These are phyloP conservation scores for Eimeria falciformis DNA, from an alignment of 169 alveolate genomes.

Conservation along the genomic window DNA sequence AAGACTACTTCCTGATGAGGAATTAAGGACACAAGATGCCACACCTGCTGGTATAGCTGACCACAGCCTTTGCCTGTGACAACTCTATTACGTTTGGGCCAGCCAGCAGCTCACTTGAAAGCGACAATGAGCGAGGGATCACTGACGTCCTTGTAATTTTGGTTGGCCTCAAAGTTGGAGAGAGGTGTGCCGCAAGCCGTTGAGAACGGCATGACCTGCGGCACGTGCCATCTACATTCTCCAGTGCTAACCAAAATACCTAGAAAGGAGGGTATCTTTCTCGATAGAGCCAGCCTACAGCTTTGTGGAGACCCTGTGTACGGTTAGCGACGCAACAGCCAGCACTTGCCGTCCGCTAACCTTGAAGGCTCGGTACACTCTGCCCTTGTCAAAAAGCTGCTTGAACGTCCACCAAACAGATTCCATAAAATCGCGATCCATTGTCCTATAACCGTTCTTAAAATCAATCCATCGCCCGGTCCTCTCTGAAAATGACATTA, in stretches of 20 bases:
- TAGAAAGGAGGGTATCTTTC: neutral
- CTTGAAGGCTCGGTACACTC: slow-evolving; percentile 66
- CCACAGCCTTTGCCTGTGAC: too few species aligned
- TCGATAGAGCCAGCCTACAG: neutral
- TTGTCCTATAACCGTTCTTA: slow-evolving; percentile 99
- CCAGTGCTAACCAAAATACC: neutral
- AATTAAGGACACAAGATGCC: neutral
- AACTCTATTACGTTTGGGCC: neutral
- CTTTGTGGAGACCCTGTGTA: neutral
- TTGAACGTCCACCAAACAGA: slow-evolving; percentile 93
- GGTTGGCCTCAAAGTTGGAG: slow-evolving; percentile 98
- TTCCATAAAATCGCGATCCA: slow-evolving; percentile 98
- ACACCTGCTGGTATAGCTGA: neutral
- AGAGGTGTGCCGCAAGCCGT: slow-evolving; percentile 97
- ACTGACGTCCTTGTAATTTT: slow-evolving; percentile 95
- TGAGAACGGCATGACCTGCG: slow-evolving; percentile 99
- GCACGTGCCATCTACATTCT: neutral
- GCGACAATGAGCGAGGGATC: slow-evolving; percentile 97
- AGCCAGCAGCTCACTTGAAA: slow-evolving; percentile 86
- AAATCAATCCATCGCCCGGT: slow-evolving; percentile 99
- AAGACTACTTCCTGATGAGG: neutral
- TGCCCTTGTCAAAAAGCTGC: slow-evolving; percentile 90
- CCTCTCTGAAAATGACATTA: slow-evolving; percentile 83
- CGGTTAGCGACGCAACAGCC: neutral
- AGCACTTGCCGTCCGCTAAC: neutral